Conservation (phyloP, 2,329 filamentous ascomycete genomes). For the Mollisia scopiformis region DNA sequence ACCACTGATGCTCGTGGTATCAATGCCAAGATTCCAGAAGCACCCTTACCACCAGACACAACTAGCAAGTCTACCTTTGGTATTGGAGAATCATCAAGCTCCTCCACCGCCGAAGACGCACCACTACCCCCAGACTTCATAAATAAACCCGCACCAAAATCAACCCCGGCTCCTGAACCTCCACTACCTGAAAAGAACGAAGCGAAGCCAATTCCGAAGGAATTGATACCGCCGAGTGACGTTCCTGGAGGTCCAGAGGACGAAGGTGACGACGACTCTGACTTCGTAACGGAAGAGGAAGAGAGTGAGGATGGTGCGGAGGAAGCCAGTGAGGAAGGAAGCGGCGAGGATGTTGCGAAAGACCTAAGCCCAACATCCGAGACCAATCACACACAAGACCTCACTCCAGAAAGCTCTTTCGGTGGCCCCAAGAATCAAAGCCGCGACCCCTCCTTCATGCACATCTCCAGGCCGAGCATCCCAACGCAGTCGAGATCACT, state of each 20-base stretch:
- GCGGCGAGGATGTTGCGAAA: constrained; percentile 66
- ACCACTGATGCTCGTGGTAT: constrained; percentile 20
- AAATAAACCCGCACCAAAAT: constrained; percentile 17
- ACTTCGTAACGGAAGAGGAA: constrained; percentile 38
- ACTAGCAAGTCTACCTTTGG: constrained; percentile 39
- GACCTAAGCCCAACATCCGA: constrained; percentile 59
- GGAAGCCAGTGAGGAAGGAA: constrained; percentile 56
- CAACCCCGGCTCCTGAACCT: constrained; percentile 2
- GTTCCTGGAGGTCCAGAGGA: constrained; percentile 37
- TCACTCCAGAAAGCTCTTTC: constrained; percentile 63
- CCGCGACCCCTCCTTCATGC: constrained; percentile 42
- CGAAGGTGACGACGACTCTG: constrained; percentile 34
- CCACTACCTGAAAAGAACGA: not conserved
- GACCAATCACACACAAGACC: constrained; percentile 50
- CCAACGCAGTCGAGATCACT: constrained; percentile 44
- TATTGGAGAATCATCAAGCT: constrained; percentile 43
- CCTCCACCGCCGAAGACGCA: constrained; percentile 43
- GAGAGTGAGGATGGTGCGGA: constrained; percentile 46
- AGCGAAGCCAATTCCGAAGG: constrained; percentile 22
- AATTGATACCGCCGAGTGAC: constrained; percentile 31
- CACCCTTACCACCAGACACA: constrained; percentile 49
- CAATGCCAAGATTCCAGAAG: constrained; percentile 34
- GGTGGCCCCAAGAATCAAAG: constrained; percentile 48
- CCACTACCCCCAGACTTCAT: constrained; percentile 45
- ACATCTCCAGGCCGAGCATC: constrained; percentile 47